Percentiles rank a stretch among this genome's conserved stretches.
Evolutionary conservation across 148 eudicot genomes (phyloP).

Genomic region (Rhododendron henanense): DNA sequence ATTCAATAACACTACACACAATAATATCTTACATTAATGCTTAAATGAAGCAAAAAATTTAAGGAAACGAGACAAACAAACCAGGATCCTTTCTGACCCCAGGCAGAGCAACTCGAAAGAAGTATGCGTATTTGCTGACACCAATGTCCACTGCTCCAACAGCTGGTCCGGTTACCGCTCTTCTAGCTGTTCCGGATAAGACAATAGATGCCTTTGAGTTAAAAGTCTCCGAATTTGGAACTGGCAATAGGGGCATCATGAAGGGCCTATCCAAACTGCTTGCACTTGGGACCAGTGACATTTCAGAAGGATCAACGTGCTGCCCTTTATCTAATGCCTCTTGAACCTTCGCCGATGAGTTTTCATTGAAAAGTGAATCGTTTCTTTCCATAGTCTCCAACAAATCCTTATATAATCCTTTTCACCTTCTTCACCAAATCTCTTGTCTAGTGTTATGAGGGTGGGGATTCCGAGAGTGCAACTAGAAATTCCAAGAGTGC

Average conservation of each 20-base stretch:
- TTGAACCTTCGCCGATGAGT: neutral
- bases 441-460: neutral
- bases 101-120: conserved; percentile 12
- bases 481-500: neutral
- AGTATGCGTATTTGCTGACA: conserved; percentile 27
- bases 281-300: conserved; percentile 16
- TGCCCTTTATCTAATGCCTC: conserved; percentile 2
- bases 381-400: conserved; percentile 15
- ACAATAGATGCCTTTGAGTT: conserved; percentile 30
- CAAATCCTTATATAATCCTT: neutral
- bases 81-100: conserved; percentile 1
- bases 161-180: conserved; percentile 53
- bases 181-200: conserved; percentile 65
- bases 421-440: neutral
- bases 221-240: conserved; percentile 27
- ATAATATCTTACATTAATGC: neutral
- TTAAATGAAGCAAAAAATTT: neutral
- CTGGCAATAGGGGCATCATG: conserved; percentile 33
- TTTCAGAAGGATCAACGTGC: conserved; percentile 16
- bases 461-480: neutral
- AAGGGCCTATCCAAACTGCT: conserved; percentile 17
- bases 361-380: conserved; percentile 11
- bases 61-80: neutral
- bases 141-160: conserved; percentile 87
- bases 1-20: neutral